Conservation (phyloP, 495 filamentous ascomycete species). For the Durotheca rogersii region DNA sequence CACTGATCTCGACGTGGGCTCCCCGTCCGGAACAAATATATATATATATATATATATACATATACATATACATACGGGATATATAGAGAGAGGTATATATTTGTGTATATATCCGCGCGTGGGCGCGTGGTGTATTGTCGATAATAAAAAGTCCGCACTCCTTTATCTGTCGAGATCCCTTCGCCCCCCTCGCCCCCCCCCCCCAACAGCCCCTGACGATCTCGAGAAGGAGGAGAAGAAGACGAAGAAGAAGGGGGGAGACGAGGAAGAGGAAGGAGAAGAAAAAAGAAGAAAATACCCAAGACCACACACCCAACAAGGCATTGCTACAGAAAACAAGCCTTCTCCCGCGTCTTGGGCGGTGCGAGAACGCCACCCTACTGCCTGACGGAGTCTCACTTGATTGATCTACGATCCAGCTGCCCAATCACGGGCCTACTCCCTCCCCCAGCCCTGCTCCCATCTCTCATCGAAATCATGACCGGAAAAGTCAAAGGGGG, state of each 20-base stretch:
- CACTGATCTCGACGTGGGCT: conserved; percentile 9
- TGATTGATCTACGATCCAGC: conserved; percentile 34
- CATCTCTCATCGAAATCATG: conserved; percentile 30
- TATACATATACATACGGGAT: too few species aligned
- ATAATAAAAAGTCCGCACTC: conserved; percentile 32
- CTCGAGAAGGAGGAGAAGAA: too few species aligned
- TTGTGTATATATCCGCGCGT: too few species aligned
- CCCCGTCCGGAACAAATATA: conserved; percentile 5
- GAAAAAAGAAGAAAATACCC: background rate
- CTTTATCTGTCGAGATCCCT: conserved; percentile 3
- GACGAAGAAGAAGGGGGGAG: too few species aligned
- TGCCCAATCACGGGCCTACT: conserved; percentile 34
- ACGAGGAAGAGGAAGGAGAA: too few species aligned
- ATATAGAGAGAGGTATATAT: too few species aligned
- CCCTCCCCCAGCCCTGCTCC: conserved; percentile 26
- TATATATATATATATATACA: too few species aligned
- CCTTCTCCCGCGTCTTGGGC: conserved; percentile 25
- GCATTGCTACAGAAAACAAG: too few species aligned
- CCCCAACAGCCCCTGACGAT: too few species aligned
- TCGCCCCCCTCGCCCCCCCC: too few species aligned
- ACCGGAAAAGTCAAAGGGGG: conserved; percentile 24
- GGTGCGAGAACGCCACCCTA: conserved; percentile 28
- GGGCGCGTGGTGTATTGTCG: too few species aligned
- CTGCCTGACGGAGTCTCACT: conserved; percentile 37
- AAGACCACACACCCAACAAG: conserved; percentile 13